Percentiles rank a stretch among this genome's conserved stretches.
Evolutionary conservation across 768 basidiomycete genomes (phyloP).

Genomic region (Boletus insuetus): DNA sequence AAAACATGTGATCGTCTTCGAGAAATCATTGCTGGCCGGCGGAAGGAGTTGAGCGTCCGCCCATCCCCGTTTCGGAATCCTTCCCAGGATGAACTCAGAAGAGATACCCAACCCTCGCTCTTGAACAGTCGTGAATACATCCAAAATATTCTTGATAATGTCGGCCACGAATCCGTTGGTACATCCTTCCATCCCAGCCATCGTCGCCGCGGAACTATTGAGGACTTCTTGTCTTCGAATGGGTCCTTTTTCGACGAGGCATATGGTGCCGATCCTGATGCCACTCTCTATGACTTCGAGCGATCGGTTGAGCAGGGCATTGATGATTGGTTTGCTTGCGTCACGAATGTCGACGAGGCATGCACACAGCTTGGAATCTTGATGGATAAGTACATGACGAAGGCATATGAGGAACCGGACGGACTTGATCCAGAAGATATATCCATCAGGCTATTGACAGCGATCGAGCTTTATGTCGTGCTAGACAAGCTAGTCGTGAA

Average conservation of each 20-base stretch:
- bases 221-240: slow-evolving; percentile 16
- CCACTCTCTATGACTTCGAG: slow-evolving; percentile 38
- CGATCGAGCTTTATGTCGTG: slow-evolving; percentile 34
- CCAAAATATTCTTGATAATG: not conserved
- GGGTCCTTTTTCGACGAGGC: slow-evolving; percentile 5
- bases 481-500: slow-evolving; percentile 27
- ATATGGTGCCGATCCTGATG: slow-evolving; percentile 3
- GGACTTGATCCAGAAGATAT: slow-evolving; percentile 31
- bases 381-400: slow-evolving; percentile 25
- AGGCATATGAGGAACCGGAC: not conserved
- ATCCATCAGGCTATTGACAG: slow-evolving; percentile 39
- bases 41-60: not conserved
- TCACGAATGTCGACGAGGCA: not conserved
- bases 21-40: not conserved
- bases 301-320: slow-evolving; percentile 28
- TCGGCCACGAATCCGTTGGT: not conserved
- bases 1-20: not conserved
- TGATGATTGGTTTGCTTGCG: slow-evolving; percentile 30
- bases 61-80: not conserved
- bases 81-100: not conserved
- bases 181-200: slow-evolving; percentile 1
- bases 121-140: not conserved
- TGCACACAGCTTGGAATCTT: slow-evolving; percentile 18
- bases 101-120: not conserved
- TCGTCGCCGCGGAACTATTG: slow-evolving; percentile 6